phyloP scores from a whole-genome alignment of 2,329 filamentous ascomycete genomes.

The Boeremia lycopersici region DNA sequence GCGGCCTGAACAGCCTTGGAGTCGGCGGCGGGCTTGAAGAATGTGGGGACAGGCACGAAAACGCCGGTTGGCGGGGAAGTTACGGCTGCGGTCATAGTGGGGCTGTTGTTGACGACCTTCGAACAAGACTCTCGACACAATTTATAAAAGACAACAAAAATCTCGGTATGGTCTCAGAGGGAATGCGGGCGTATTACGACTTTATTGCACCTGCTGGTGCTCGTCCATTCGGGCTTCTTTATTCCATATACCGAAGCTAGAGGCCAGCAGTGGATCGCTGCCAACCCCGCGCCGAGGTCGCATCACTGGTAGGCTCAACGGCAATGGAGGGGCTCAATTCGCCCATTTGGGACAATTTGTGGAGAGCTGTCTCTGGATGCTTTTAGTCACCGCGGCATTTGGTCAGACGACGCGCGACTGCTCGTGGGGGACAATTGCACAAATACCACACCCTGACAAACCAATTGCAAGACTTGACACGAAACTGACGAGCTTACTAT shows the following conservation, averaged over 20 bases:
- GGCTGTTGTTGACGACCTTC: not conserved
- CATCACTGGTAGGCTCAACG: not conserved
- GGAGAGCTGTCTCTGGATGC: not conserved
- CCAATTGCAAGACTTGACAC: not conserved
- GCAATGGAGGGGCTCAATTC: slow-evolving; percentile 10
- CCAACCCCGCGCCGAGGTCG: slow-evolving; percentile 33
- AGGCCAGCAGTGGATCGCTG: slow-evolving; percentile 25
- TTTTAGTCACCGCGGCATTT: slow-evolving; percentile 3
- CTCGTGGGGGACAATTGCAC: not conserved
- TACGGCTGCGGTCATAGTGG: slow-evolving; percentile 10
- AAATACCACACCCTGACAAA: not conserved
- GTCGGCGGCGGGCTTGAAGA: slow-evolving; percentile 61
- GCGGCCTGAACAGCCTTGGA: slow-evolving; percentile 56
- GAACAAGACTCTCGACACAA: not conserved
- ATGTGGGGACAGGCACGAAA: slow-evolving; percentile 62
- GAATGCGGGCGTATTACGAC: slow-evolving; percentile 8
- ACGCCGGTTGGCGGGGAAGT: slow-evolving; percentile 40
- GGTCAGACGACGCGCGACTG: not conserved
- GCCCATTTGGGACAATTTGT: not conserved
- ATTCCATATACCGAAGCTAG: slow-evolving; percentile 36
- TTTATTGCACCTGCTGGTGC: slow-evolving; percentile 18
- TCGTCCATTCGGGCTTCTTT: slow-evolving; percentile 30
- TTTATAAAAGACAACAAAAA: not conserved
- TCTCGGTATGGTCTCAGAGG: not conserved
- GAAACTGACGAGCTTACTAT: not conserved